These are phyloP conservation scores for Aspergillus nidulans DNA, from an alignment of 495 filamentous ascomycete species.

Conservation along the genomic window DNA sequence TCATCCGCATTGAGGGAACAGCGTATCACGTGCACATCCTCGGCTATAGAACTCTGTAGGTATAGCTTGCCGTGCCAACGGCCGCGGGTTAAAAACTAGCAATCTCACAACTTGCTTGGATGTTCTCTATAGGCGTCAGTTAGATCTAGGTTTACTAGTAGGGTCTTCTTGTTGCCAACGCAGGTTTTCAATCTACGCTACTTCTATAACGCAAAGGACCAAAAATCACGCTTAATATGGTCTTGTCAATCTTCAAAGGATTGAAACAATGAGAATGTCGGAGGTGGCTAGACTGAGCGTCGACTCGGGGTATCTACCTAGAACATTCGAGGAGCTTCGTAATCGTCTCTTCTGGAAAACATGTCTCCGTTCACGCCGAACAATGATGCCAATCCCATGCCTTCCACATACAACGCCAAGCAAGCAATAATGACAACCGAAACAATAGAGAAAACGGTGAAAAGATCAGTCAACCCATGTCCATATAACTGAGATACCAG, in stretches of 20 bases:
- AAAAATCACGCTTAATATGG: neutral
- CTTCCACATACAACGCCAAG: constrained; percentile 38
- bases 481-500: constrained; percentile 20
- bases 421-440: constrained; percentile 9
- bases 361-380: constrained; percentile 48
- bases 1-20: too few species aligned
- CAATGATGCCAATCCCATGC: constrained; percentile 42
- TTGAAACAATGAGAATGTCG: constrained; percentile 29
- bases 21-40: too few species aligned
- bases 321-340: constrained; percentile 48
- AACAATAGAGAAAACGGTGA: constrained; percentile 11
- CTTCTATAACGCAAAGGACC: too few species aligned
- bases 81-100: too few species aligned
- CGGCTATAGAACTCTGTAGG: too few species aligned
- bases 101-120: too few species aligned
- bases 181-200: too few species aligned
- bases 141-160: too few species aligned
- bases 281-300: constrained; percentile 47
- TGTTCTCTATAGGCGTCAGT: too few species aligned
- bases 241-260: neutral
- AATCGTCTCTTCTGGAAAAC: constrained; percentile 31
- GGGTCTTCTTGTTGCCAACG: too few species aligned
- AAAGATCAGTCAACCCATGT: constrained; percentile 19
- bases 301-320: constrained; percentile 52
- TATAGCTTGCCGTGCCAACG: too few species aligned